phyloP scores from a whole-genome alignment of 495 filamentous ascomycete genomes.

The Aspergillus homomorphus region DNA sequence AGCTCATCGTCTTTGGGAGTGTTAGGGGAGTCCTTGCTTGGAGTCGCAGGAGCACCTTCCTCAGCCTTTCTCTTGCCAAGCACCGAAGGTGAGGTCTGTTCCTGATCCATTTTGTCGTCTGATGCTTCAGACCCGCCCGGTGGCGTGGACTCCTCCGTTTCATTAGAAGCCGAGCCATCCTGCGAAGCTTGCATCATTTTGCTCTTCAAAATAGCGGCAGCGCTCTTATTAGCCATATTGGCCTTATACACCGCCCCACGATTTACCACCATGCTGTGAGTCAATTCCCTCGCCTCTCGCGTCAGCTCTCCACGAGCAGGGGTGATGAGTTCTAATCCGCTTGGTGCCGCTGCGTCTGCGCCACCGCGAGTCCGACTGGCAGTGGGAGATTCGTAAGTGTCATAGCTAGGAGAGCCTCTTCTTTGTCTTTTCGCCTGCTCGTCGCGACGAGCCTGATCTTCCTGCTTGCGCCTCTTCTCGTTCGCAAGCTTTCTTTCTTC shows the following conservation, averaged over 20 bases:
- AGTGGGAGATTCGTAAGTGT: constrained; percentile 29
- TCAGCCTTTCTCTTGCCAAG: constrained; percentile 61
- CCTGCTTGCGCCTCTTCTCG: constrained; percentile 72
- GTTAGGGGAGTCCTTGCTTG: constrained; percentile 54
- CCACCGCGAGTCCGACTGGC: constrained; percentile 31
- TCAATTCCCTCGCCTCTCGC: constrained; percentile 60
- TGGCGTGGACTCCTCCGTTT: constrained; percentile 14
- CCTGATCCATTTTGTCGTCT: constrained; percentile 18
- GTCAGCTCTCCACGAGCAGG: constrained; percentile 56
- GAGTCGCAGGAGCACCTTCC: constrained; percentile 54
- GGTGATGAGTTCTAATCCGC: constrained; percentile 55
- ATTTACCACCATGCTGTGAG: constrained; percentile 88
- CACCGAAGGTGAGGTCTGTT: constrained; percentile 41
- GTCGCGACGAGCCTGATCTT: constrained; percentile 53
- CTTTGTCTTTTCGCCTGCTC: constrained; percentile 45
- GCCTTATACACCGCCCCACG: constrained; percentile 69
- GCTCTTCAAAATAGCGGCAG: constrained; percentile 83
- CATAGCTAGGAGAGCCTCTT: constrained; percentile 47
- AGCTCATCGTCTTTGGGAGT: constrained; percentile 54
- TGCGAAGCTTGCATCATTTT: constrained; percentile 58
- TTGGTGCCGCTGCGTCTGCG: constrained; percentile 36
- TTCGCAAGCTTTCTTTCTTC: constrained; percentile 79
- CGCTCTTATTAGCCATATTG: constrained; percentile 90
- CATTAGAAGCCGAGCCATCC: constrained; percentile 21
- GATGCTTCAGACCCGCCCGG: constrained; percentile 19